Base-by-base conservation (phyloP, 1,284 basidiomycete genomes). In the Golubevia pallescens region DNA sequence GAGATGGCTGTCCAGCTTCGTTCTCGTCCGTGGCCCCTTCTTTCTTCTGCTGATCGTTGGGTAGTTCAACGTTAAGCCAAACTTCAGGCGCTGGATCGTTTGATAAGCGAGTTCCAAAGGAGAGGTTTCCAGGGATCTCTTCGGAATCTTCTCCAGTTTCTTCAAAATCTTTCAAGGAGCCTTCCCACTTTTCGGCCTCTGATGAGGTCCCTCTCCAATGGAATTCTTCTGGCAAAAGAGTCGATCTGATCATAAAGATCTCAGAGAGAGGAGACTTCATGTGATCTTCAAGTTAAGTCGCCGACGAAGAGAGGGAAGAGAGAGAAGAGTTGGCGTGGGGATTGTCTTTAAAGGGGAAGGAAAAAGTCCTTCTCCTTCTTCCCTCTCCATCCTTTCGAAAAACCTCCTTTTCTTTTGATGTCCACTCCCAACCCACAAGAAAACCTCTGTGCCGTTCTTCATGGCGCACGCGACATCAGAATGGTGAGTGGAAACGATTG, bases 381-480 rank as follows among this genome's bases (percentile, higher is more conserved):
- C 3, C 24, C n/a, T 58, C 19, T 23, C n/a, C 56, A 32, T 52
- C 5, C 10, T 16, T 52, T 53, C 20, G 32, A n/a, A 13, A 14
- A 19, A 13, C 51, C 14, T 14, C 21, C 34, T 34, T n/a, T 3
- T 16, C n/a, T 58, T 42, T n/a, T 3, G 55, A 2, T 56, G 52
- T 5, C 21, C 20, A 57, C 20, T 16, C 23, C 10, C n/a, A n/a
- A n/a, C n/a, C n/a, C n/a, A n/a, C 53, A 58, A 52, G 14, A 55
- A 5, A 86, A 85, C 69, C 65, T 75, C 23, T 70, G 68, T 3
- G 84, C 84, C 32, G 83, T 82, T 7, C 75, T 86, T 21, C 87
- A 88, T 69, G 88, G 87, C 1, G 86, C 87, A 19, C 75, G 86
- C 52, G 88, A 88, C 69, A 80, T 88, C 3, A 86, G 88, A 10